Percentiles rank a stretch among this genome's conserved stretches.
phyloP scores from a whole-genome alignment of 1,139 yeast species.

The Debaryomycetaceae sp. region DNA sequence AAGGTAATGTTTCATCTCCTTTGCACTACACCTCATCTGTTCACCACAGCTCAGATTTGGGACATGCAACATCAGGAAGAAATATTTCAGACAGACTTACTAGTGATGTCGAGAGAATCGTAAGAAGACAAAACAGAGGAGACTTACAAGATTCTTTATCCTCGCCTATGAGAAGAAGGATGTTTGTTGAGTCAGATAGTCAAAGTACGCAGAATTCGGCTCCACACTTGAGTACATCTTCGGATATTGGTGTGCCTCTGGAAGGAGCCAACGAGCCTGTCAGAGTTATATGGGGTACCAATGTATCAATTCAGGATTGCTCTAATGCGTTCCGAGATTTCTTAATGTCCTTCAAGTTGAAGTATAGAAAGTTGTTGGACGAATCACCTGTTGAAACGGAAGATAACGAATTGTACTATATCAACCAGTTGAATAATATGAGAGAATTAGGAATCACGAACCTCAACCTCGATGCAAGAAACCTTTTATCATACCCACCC shows the following conservation, averaged over 20 bases:
- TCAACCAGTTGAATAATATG: slow-evolving; percentile 71
- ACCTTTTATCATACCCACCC: slow-evolving; percentile 70
- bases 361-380: slow-evolving; percentile 60
- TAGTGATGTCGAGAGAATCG: slow-evolving; percentile 43
- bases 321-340: slow-evolving; percentile 78
- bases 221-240: slow-evolving; percentile 20
- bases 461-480: slow-evolving; percentile 78
- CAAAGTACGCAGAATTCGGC: slow-evolving; percentile 6
- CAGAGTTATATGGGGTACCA: slow-evolving; percentile 98
- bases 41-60: slow-evolving; percentile 34
- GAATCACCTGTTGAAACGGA: slow-evolving; percentile 40
- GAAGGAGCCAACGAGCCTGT: slow-evolving; percentile 58
- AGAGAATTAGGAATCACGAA: slow-evolving; percentile 76
- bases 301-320: slow-evolving; percentile 87
- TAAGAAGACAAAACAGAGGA: slow-evolving; percentile 40
- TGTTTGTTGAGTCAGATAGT: slow-evolving; percentile 24
- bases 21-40: slow-evolving; percentile 44
- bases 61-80: slow-evolving; percentile 12
- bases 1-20: slow-evolving; percentile 40
- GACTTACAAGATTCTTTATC: slow-evolving; percentile 42
- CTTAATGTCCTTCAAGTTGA: slow-evolving; percentile 76
- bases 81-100: slow-evolving; percentile 31
- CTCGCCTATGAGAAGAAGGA: slow-evolving; percentile 40
- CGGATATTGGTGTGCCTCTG: slow-evolving; percentile 27
- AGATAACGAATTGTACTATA: slow-evolving; percentile 74